Evolutionary conservation across 2,329 filamentous ascomycete species (phyloP), one percentile per base, ranked within the genome.

Genomic region (Penicillium digitatum): DNA sequence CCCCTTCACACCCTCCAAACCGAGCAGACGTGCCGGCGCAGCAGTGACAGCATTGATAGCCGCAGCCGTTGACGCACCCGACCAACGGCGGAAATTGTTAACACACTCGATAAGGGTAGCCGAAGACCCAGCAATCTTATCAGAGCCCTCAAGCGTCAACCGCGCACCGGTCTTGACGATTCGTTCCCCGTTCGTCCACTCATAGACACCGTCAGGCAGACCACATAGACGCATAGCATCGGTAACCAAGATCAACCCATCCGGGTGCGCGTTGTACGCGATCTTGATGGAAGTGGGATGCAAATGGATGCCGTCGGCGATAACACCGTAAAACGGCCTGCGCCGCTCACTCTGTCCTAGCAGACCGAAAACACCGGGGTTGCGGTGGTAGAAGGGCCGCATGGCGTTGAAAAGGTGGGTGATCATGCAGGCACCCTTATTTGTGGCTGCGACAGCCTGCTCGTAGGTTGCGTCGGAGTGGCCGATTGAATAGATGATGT

Each of bases 371-470:
- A 96, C 85, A 35, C 91, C 91, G 0, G 92, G 91, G 72, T 96
- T 91, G 55, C 92, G 87, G 78, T 96, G 90, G 72, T 94, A 89
- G 48, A 95, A 83, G 14, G 90, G 90, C 0, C 86, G 82, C 91
- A 96, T 96, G 26, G 91, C 91, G 71, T 96, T 96, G 82, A 95
- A 96, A 1, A 96, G 80, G 68, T 96, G 91, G 0, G 91, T 96
- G 62, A 96, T 88, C 89, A 95, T 95, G 46, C 83, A 88, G 2
- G 89, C 89, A 48, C 91, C 91, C 7, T 85, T 81, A n/a, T 77
- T 78, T 3, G 94, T 82, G 20, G 89, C 88, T 5, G 78, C 75
- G 4, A 87, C 84, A 1, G 89, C 90, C 69, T 93, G 81, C 72
- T 95, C 89, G 69, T 93, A 95, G 0, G 88, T 90, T 14, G 90